These are phyloP conservation scores for Conidiobolus incongruus DNA, from an alignment of 371 early-diverging fungal species.

Conservation along the genomic window DNA sequence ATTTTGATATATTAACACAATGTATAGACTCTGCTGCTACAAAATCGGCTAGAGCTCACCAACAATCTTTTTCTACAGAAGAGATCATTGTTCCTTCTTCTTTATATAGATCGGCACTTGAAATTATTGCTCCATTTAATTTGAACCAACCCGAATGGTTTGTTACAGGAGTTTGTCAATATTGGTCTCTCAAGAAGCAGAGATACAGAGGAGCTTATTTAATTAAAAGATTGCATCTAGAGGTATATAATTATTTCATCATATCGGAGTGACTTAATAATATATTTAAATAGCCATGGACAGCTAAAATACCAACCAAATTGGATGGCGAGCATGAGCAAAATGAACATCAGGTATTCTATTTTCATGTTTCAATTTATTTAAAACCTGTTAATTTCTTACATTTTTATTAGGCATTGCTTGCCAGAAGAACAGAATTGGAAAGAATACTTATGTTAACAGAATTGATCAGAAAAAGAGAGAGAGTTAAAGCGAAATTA, in stretches of 20 bases:
- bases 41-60: constrained; percentile 33
- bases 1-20: too few relatives aligned
- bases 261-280: neutral
- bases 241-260: constrained; percentile 19
- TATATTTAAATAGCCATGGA: constrained; percentile 52
- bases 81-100: constrained; percentile 42
- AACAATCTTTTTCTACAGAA: constrained; percentile 24
- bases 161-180: constrained; percentile 45
- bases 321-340: constrained; percentile 7
- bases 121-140: constrained; percentile 19
- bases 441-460: constrained; percentile 66
- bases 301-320: constrained; percentile 44
- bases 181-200: constrained; percentile 87
- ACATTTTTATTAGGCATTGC: too few relatives aligned
- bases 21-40: constrained; percentile 11
- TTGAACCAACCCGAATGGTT: constrained; percentile 26
- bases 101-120: constrained; percentile 32
- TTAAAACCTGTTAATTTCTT: too few relatives aligned
- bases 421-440: constrained; percentile 32
- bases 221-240: constrained; percentile 82
- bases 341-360: neutral
- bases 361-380: neutral
- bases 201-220: constrained; percentile 74
- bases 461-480: constrained; percentile 72
- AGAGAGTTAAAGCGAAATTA: constrained; percentile 51